Conservation (phyloP, 352 stramenopile species). For the Phytophthora idaei region DNA sequence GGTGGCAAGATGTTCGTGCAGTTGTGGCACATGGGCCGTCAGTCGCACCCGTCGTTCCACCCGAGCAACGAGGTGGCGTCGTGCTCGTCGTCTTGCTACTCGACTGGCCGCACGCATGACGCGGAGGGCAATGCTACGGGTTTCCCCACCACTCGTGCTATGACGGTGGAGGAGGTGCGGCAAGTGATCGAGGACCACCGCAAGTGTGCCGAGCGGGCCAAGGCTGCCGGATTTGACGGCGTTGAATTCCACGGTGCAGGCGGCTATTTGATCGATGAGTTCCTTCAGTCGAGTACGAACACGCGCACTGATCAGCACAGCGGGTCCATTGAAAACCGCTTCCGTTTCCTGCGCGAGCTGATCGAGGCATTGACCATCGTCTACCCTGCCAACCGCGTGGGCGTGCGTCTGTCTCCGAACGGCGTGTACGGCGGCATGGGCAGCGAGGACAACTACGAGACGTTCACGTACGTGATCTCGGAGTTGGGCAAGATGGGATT, state of each 20-base stretch:
- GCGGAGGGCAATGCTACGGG: slow-evolving; percentile 30
- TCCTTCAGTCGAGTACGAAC: slow-evolving; percentile 84
- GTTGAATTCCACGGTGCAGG: slow-evolving; percentile 80
- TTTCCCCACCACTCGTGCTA: slow-evolving; percentile 48
- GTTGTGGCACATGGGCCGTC: slow-evolving; percentile 78
- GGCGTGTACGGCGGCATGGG: slow-evolving; percentile 42
- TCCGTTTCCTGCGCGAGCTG: slow-evolving; percentile 67
- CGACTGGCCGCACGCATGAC: slow-evolving; percentile 33
- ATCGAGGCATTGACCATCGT: slow-evolving; percentile 56
- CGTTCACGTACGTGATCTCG: slow-evolving; percentile 46
- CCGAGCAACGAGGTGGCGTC: slow-evolving; percentile 45
- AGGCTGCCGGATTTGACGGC: slow-evolving; percentile 71
- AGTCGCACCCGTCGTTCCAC: slow-evolving; percentile 43
- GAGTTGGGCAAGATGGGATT: slow-evolving; percentile 41
- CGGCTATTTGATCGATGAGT: slow-evolving; percentile 92
- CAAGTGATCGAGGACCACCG: slow-evolving; percentile 67
- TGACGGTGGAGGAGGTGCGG: slow-evolving; percentile 77
- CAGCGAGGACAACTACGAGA: slow-evolving; percentile 47
- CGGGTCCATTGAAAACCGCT: slow-evolving; percentile 79
- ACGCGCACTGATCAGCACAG: slow-evolving; percentile 82
- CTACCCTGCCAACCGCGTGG: slow-evolving; percentile 31
- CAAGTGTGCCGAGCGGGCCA: slow-evolving; percentile 54
- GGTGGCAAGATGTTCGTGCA: slow-evolving; percentile 64
- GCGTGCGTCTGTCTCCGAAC: slow-evolving; percentile 41
- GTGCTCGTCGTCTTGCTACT: slow-evolving; percentile 49